Evolutionary conservation across 768 basidiomycete genomes (phyloP).

Genomic region (Lentinula aciculospora): DNA sequence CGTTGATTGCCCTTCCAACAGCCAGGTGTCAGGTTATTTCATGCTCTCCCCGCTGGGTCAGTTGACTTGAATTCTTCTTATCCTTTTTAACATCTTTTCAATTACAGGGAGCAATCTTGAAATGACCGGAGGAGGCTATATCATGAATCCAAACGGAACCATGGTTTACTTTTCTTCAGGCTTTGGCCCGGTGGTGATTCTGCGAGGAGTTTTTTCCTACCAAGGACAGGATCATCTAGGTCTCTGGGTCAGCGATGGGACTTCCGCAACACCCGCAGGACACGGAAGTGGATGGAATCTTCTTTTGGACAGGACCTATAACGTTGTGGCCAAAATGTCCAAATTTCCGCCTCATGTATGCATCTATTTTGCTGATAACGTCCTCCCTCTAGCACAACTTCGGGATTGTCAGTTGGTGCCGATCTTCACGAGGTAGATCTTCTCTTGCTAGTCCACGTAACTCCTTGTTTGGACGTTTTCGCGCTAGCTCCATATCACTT

Average conservation of each 20-base stretch:
- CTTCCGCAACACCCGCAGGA: not conserved
- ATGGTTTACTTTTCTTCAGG: not conserved
- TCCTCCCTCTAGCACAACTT: not conserved
- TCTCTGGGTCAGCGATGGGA: not conserved
- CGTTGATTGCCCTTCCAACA: not conserved
- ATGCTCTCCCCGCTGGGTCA: not conserved
- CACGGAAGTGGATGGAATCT: not conserved
- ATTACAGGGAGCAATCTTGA: not conserved
- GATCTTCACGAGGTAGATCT: not conserved
- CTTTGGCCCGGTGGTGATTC: not conserved
- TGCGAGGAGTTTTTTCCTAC: not conserved
- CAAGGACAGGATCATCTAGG: not conserved
- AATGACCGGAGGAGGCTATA: not conserved
- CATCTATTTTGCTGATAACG: too few relatives aligned
- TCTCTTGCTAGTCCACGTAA: not conserved
- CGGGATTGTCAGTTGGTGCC: not conserved
- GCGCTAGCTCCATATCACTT: not conserved
- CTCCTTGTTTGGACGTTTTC: not conserved
- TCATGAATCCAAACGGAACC: slow-evolving; percentile 2
- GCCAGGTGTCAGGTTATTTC: not conserved
- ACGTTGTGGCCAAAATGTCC: not conserved
- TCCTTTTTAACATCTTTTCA: not conserved
- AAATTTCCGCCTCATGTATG: not conserved
- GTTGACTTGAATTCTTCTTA: not conserved
- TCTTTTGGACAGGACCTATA: not conserved